Base-by-base conservation (phyloP, 2,329 filamentous ascomycete genomes). In the Albifimbria verrucaria region DNA sequence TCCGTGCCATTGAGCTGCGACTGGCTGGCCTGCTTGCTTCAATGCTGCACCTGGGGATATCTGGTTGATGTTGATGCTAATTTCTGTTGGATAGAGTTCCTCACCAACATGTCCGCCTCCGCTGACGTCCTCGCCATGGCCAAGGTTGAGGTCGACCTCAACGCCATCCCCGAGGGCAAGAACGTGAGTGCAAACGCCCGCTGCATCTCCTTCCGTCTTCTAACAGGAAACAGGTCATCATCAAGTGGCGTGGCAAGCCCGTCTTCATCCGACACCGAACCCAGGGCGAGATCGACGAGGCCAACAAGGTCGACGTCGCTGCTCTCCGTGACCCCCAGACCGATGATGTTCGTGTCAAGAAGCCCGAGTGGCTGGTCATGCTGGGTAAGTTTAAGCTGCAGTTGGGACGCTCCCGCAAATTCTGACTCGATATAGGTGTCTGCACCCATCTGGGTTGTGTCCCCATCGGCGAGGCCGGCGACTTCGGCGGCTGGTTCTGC, bases 211-310 rank as follows among this genome's bases (percentile, higher is more conserved):
- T 51, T 57, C 56, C 4, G 21, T 22, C 25, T 5, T 24, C 15
- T 51, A 54, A 45, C 46, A 21, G 50, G 18, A 5, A 39, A 5
- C 68, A 92, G 89, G 88, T 99, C 73, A 95, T 99, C 75, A 96
- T 99, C 83, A 99, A 99, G 82, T 99, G 94, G 94, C 90, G 94
- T 82, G 94, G 94, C 75, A 99, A 99, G 89, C 94, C 94, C 75
- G 92, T 99, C 74, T 99, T 99, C 83, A 92, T 99, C 85, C 92
- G 94, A 75, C 94, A 99, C 88, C 91, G 94, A 71, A 99, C 94
- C 66, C 77, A 85, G 68, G 81, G 83, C 68, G 94, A 99, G 81
- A 97, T 99, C 79, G 86, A 92, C 69, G 90, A 97, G 77, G 94
- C 94, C 74, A 92, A 97, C 79, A 83, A 87, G 71, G 85, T 90